Conservation (phyloP, 2,329 filamentous ascomycete genomes). For the Claviceps capensis region DNA sequence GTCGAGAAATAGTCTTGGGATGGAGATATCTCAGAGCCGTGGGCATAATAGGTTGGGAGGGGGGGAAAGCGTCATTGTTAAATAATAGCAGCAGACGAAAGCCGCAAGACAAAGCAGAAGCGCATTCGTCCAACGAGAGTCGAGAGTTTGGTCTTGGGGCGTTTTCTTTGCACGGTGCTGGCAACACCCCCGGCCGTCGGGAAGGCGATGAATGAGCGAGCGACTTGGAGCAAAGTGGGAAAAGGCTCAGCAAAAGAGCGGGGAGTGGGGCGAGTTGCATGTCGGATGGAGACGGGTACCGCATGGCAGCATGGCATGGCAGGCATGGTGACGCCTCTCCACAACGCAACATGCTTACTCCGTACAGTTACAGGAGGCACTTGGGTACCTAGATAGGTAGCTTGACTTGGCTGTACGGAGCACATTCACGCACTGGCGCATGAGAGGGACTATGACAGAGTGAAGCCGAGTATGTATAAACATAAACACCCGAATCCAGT, state of each 20-base stretch:
- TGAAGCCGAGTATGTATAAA: too few species aligned
- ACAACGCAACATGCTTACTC: background rate
- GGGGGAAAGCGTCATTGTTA: conserved; percentile 7
- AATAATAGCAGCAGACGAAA: conserved; percentile 2
- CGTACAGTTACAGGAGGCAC: too few species aligned
- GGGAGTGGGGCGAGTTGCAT: background rate
- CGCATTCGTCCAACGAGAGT: background rate
- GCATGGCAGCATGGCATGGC: background rate
- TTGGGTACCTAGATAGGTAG: too few species aligned
- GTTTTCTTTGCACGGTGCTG: too few species aligned
- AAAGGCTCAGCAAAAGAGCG: too few species aligned
- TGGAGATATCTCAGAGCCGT: conserved; percentile 4
- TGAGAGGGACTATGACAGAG: too few species aligned
- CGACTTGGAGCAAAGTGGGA: too few species aligned
- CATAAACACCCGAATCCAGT: too few species aligned
- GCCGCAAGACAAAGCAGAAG: background rate
- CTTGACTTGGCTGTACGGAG: too few species aligned
- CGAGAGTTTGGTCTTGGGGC: background rate
- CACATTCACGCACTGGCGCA: too few species aligned
- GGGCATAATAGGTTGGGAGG: background rate
- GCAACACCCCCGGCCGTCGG: too few species aligned
- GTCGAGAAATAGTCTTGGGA: conserved; percentile 3
- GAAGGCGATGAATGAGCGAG: too few species aligned
- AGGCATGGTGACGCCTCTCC: background rate
- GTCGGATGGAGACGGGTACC: background rate